Percentiles rank a stretch among this genome's conserved stretches.
phyloP scores from a whole-genome alignment of 1,284 basidiomycete genomes.

The Xerocomus nothofagi region DNA sequence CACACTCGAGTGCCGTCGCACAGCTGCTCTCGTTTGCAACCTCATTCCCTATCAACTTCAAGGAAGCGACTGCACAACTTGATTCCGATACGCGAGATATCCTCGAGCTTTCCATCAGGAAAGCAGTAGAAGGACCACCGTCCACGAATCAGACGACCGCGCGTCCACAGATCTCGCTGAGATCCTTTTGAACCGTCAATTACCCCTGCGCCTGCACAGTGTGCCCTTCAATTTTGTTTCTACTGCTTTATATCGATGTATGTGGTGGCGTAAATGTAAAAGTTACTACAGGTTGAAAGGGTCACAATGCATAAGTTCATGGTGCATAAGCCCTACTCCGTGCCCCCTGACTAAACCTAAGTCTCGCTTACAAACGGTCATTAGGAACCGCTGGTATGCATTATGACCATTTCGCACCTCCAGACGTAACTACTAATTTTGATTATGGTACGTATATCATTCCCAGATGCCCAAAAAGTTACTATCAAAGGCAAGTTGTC shows the following conservation, averaged over 20 bases:
- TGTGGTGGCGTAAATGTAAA: neutral
- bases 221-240: neutral
- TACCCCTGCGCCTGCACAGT: neutral
- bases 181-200: slow-evolving; percentile 54
- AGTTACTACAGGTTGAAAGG: no score
- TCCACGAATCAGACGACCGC: slow-evolving; percentile 37
- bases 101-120: slow-evolving; percentile 79
- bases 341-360: no score
- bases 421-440: no score
- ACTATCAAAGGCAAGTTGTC: no score
- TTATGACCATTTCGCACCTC: no score
- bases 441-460: no score
- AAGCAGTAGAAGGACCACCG: slow-evolving; percentile 59
- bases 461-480: no score
- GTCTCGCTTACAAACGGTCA: no score
- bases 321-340: no score
- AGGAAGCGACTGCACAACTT: slow-evolving; percentile 78
- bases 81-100: slow-evolving; percentile 58
- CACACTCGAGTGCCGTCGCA: slow-evolving; percentile 66
- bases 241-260: slow-evolving; percentile 5
- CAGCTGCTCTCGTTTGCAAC: slow-evolving; percentile 81
- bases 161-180: slow-evolving; percentile 79
- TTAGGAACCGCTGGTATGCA: no score
- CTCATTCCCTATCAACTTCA: slow-evolving; percentile 76
- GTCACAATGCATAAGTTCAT: no score